Evolutionary conservation across 2,329 filamentous ascomycete species (phyloP).

Genomic region (Neopestalotiopsis clavispora): DNA sequence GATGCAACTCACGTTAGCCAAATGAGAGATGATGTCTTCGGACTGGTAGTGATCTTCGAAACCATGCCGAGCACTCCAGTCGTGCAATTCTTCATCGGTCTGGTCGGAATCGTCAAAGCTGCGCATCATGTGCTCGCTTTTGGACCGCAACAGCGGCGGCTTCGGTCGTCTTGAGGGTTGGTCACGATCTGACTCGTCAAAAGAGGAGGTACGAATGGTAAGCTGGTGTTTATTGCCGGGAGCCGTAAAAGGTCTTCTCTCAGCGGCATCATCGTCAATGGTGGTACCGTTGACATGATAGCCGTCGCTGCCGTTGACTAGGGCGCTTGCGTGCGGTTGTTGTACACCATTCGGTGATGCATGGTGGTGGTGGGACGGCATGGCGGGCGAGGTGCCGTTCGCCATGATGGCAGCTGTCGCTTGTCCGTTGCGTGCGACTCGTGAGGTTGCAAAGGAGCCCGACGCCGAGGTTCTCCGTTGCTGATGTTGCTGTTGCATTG

Average conservation of each 20-base stretch:
- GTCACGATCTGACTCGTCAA: constrained; percentile 39
- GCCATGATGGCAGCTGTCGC: constrained; percentile 14
- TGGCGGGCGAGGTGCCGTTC: constrained; percentile 19
- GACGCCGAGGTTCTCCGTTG: constrained; percentile 9
- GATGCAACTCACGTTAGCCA: constrained; percentile 72
- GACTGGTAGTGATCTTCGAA: constrained; percentile 93
- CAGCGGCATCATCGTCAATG: constrained; percentile 29
- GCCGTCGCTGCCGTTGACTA: background rate
- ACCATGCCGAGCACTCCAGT: constrained; percentile 75
- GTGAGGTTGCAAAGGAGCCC: constrained; percentile 6
- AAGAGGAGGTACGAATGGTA: constrained; percentile 31
- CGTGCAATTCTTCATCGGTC: constrained; percentile 51
- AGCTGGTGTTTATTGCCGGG: constrained; percentile 46
- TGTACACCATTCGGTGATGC: constrained; percentile 10
- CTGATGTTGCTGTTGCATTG: constrained; percentile 15
- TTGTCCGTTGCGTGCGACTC: constrained; percentile 15
- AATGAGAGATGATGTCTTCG: constrained; percentile 83
- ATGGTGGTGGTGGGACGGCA: constrained; percentile 14
- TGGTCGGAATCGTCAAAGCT: constrained; percentile 43
- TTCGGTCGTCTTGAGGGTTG: constrained; percentile 47
- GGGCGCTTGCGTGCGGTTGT: constrained; percentile 13
- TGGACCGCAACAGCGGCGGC: constrained; percentile 59
- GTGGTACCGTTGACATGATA: constrained; percentile 20
- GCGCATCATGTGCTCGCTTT: constrained; percentile 58
- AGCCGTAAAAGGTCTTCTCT: constrained; percentile 50